phyloP scores from a whole-genome alignment of 192 early-diverging fungal species.

The Piromyces sp. region DNA sequence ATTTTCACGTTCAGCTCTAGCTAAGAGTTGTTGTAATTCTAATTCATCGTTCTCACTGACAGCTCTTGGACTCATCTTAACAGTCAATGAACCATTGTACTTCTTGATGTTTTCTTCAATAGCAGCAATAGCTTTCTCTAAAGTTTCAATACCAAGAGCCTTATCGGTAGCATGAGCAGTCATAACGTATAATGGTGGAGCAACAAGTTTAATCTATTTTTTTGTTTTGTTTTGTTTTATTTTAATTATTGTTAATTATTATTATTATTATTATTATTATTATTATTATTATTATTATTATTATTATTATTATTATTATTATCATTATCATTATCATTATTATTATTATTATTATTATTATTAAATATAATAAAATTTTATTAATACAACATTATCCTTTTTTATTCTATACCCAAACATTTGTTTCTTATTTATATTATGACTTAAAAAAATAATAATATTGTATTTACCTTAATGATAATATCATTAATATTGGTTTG shows the following conservation, averaged over 20 bases:
- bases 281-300: no score
- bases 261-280: no score
- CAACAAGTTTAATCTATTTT: slow-evolving; percentile 62
- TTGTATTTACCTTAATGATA: slow-evolving; percentile 42
- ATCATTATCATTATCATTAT: no score
- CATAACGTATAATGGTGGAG: slow-evolving; percentile 88
- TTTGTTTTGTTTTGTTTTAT: no score
- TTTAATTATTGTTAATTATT: no score
- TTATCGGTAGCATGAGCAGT: slow-evolving; percentile 73
- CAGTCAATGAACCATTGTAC: slow-evolving; percentile 50
- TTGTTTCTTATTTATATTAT: no score
- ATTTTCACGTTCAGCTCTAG: slow-evolving; percentile 76
- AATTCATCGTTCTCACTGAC: slow-evolving; percentile 83
- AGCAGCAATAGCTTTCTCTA: slow-evolving; percentile 72
- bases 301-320: no score
- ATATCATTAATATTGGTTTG: slow-evolving; percentile 38
- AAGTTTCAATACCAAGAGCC: slow-evolving; percentile 57
- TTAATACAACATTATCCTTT: no score
- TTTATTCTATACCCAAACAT: no score
- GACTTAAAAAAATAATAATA: no score
- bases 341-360: no score
- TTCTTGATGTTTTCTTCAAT: slow-evolving; percentile 65
- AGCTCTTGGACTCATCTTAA: slow-evolving; percentile 81
- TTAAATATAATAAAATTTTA: no score
- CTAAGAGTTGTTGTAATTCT: slow-evolving; percentile 82